Percentiles rank a stretch among this genome's conserved stretches.
Evolutionary conservation across 345 rosid species (phyloP).

Genomic region (Eucalyptus viminalis): DNA sequence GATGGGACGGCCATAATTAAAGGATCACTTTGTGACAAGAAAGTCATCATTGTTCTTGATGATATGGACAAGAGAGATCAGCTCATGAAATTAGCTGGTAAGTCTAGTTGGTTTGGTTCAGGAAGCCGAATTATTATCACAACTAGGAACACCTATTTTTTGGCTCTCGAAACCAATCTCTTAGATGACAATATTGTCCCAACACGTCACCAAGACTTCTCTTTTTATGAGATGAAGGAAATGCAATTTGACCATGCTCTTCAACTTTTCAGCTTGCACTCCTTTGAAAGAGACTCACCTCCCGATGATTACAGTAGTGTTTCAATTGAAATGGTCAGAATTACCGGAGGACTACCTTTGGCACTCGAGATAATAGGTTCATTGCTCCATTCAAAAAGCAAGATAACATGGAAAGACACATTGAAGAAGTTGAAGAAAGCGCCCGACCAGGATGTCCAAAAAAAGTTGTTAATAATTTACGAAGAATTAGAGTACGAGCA

Average conservation of each 20-base stretch:
- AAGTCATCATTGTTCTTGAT: not conserved
- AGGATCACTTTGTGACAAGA: rapidly evolving
- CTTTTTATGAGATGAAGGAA: not conserved
- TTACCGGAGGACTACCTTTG: not conserved
- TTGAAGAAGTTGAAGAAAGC: not conserved
- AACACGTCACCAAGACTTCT: rapidly evolving
- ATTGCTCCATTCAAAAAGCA: not conserved
- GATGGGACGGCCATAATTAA: not conserved
- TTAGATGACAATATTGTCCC: no score
- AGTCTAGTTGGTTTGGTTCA: not conserved
- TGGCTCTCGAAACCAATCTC: not conserved
- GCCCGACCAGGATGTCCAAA: not conserved
- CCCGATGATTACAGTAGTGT: not conserved
- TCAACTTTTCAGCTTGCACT: not conserved
- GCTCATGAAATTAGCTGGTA: not conserved
- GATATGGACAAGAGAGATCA: not conserved
- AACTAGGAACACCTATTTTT: not conserved
- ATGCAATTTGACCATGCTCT: not conserved
- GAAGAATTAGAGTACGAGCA: not conserved
- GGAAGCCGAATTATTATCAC: not conserved
- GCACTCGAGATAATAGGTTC: not conserved
- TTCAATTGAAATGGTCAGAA: not conserved
- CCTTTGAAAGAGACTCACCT: not conserved
- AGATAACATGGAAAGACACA: not conserved
- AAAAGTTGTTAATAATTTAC: not conserved